phyloP scores from a whole-genome alignment of 2,329 filamentous ascomycete species.

The Cercospora sp. region DNA sequence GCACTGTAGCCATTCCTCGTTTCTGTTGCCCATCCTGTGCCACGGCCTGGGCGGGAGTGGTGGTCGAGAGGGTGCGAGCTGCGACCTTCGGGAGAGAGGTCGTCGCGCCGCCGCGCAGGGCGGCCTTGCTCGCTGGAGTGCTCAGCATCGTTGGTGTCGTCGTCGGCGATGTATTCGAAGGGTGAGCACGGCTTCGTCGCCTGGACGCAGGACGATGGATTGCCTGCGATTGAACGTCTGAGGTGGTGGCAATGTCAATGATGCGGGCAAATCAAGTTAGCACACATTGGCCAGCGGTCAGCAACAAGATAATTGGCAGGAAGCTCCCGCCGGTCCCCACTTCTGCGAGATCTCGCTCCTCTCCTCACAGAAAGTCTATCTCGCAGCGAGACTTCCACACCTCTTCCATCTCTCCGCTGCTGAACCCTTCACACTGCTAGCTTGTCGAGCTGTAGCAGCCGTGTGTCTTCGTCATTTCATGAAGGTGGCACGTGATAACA shows the following conservation, averaged over 20 bases:
- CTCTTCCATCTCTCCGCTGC: background rate
- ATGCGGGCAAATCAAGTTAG: conserved; percentile 8
- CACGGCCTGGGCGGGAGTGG: conserved; percentile 31
- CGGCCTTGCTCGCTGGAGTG: conserved; percentile 35
- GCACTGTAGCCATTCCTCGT: conserved; percentile 67
- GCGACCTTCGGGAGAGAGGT: conserved; percentile 31
- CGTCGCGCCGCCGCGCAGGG: conserved; percentile 33
- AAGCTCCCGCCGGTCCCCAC: background rate
- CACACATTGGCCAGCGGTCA: conserved; percentile 2
- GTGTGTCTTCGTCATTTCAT: background rate
- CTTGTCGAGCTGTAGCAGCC: background rate
- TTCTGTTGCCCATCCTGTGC: conserved; percentile 50
- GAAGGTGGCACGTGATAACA: background rate
- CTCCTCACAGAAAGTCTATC: background rate
- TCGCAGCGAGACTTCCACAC: background rate
- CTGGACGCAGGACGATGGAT: conserved; percentile 13
- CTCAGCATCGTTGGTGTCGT: conserved; percentile 35
- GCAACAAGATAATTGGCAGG: background rate
- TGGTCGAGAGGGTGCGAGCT: conserved; percentile 38
- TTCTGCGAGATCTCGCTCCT: background rate
- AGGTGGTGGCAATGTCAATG: conserved; percentile 7
- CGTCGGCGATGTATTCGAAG: background rate
- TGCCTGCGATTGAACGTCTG: background rate
- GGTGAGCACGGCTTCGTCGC: conserved; percentile 33
- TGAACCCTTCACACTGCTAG: background rate